phyloP scores from a whole-genome alignment of 805 yeast genomes.

The Teunomyces barrocoloradensis region DNA sequence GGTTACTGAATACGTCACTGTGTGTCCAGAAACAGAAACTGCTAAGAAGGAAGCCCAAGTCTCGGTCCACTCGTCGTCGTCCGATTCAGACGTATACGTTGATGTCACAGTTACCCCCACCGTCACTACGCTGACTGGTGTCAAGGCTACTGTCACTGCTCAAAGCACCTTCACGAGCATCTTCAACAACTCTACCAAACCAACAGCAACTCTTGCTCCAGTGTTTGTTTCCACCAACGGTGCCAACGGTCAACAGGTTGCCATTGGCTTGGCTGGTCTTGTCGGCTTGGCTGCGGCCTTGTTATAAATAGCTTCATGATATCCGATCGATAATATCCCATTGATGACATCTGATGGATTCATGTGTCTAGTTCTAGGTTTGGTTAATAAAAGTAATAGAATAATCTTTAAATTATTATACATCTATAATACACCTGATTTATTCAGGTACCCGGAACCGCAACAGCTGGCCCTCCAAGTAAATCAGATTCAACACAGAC shows the following conservation, averaged over 20 bases:
- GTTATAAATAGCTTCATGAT: conserved; percentile 17
- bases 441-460: conserved; percentile 52
- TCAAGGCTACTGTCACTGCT: conserved; percentile 38
- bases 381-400: background rate
- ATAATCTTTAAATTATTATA: background rate
- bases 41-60: conserved; percentile 9
- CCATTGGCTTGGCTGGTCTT: conserved; percentile 38
- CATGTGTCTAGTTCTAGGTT: background rate
- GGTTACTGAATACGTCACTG: conserved; percentile 36
- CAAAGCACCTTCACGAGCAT: conserved; percentile 40
- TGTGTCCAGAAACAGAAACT: conserved; percentile 28
- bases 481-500: conserved; percentile 59
- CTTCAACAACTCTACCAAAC: conserved; percentile 17
- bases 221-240: conserved; percentile 29
- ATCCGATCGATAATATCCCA: conserved; percentile 1
- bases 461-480: conserved; percentile 62
- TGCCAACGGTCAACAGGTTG: conserved; percentile 26
- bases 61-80: conserved; percentile 11
- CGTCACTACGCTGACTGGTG: conserved; percentile 45
- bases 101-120: conserved; percentile 52
- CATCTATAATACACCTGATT: background rate
- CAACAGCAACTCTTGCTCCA: conserved; percentile 19
- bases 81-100: conserved; percentile 39
- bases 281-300: conserved; percentile 43
- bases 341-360: conserved; percentile 2